Base-by-base conservation (phyloP, 768 basidiomycete species). In the Pulveroboletus sp. region DNA sequence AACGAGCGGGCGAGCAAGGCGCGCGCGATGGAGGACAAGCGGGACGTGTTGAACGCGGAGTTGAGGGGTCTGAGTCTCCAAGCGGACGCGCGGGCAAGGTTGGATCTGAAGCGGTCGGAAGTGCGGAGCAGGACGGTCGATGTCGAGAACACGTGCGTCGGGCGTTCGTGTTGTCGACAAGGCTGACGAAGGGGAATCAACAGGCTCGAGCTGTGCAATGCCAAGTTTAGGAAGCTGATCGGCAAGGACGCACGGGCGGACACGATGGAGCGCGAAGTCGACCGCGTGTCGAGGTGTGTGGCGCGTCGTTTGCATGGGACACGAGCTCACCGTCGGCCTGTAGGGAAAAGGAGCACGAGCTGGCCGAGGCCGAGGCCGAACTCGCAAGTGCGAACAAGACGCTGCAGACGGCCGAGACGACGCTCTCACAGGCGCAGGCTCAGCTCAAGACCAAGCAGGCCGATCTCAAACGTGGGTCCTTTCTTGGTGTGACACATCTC, bases 1-100 rank as follows among this genome's bases (percentile, higher is more conserved):
- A 69, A 62, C 1, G 82, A 86, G 50, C 77, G 81, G 45, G 70
- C 72, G 0, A 64, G 71, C 23, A 79, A 77, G 49, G 71, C 74
- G n/a, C 77, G 83, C 30, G 62, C 56, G 22, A 70, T 90, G 43
- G 91, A 97, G 51, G 81, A 81, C 30, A 76, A 74, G 40, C 74
- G 86, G 43, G 91, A 94, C 16, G 63, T 65, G 17, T 70, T 95
- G 51, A 89, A 85, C 47, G 56, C 67, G 0, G 94, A 96, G 53
- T 74, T 93, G 35, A 75, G 80, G 27, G 69, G 74, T 2, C 68
- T 96, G 57, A 91, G 82, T 57, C 59, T 80, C 38, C 93, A 97
- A 63, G 85, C 89, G 0, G 88, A 93, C 46, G 73, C 81, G 1
- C 74, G 95, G 37, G 91, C 93, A 2, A 85, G 81, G 58, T 65